Evolutionary conservation across 805 yeast genomes (phyloP), one percentile per base, ranked within the genome.

Genomic region (Schwanniomyces sp.): DNA sequence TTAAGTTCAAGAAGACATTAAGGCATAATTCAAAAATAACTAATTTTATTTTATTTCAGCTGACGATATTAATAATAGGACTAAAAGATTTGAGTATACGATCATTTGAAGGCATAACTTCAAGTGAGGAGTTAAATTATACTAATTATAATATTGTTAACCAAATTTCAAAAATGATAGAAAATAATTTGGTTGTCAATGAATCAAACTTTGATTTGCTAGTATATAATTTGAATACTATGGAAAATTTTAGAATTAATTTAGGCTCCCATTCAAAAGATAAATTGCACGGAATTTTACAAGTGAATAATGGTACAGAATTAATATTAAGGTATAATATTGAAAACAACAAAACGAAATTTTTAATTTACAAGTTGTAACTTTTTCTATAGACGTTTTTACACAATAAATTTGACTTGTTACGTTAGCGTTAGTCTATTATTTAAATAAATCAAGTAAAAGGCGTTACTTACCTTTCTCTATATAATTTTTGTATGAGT

Each of bases 401-500:
- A 14, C 6, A 32, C 9, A 18, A 21, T 24, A 26, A 26, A 12
- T 44, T 17, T 37, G 27, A 39, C 42, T 26, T 32, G 17, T 18
- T 14, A 32, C 21, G 21, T 32, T 32, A 32, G 36, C 36, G 2
- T 32, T 7, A 16, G 36, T 32, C 36, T 32, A 32, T 32, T 32
- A 32, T 32, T 32, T 6, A 17, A 43, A 29, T 24, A 27, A 28
- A 32, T 11, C 34, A 41, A 29, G 26, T 44, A n/a, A 39, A 32
- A 21, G 24, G 24, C 24, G 29, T 26, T 45, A 34, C 34, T 34
- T 17, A 11, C 51, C 50, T 38, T 59, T 61, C 48, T 57, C 59
- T 49, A 69, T 59, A 50, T 59, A 73, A 47, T 61, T 69, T 49
- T 58, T 52, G 56, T 82, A 83, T 36, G 80, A 76, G 28, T 67